Evolutionary conservation across 345 rosid genomes (phyloP), one percentile per base, ranked within the genome.

Genomic region (Ceriops decandra): DNA sequence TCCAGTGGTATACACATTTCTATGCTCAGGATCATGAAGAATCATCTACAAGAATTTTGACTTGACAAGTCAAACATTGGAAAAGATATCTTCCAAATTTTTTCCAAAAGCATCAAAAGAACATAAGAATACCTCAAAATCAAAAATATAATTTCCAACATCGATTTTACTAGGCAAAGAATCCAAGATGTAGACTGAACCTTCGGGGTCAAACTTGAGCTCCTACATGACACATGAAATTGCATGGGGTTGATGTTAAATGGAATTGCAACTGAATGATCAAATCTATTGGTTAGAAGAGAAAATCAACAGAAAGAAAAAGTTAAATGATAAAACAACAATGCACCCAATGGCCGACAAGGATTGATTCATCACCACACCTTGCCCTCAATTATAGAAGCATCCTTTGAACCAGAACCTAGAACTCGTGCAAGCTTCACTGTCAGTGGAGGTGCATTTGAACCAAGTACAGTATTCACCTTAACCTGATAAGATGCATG

Each of bases 391-490:
- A 86, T 80, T 56, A 83, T 76, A 31, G 92, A 74, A 69, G 81
- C 70, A 74, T 75, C 85, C 82, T 84, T 85, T 62, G 80, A 72
- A 77, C 79, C 81, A 71, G 84, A 77, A 63, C 72, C 73, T 62
- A 74, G 79, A 69, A 84, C 91, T 57, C 78, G 63, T 47, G 80
- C 77, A 68, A 92, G 88, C 78, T 86, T 87, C 81, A 95, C 90
- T 42, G 80, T 82, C 74, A 92, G 78, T 62, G 93, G 80, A 63
- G 99, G 99, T 72, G 92, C 86, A 78, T 76, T 86, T 59, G 96
- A 85, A 68, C 96, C 95, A 47, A 92, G 88, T 7, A 84, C 96
- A 30, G 98, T 92, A 78, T 80, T 87, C 67, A 95, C 97, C 79
- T 69, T 85, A 74, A 92, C 96, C 99, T 95, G 84, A 66, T 74